phyloP scores from a whole-genome alignment of 768 basidiomycete genomes.

The Antrodiella citrinella region DNA sequence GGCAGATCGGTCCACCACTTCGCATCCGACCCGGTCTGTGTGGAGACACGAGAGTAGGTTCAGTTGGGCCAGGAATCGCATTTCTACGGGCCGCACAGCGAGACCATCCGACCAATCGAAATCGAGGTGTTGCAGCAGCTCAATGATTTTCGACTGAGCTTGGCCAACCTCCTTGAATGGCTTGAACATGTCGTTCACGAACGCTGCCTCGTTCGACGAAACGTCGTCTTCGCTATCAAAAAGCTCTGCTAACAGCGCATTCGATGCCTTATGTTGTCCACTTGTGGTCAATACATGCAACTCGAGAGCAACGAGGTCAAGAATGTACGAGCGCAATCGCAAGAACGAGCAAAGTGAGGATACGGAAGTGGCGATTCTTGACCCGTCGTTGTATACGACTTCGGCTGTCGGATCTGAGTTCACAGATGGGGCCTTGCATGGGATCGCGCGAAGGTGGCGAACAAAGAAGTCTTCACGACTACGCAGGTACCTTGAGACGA shows the following conservation, averaged over 20 bases:
- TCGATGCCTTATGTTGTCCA: conserved; percentile 63
- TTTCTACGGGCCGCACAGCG: conserved; percentile 43
- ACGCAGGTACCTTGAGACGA: conserved; percentile 77
- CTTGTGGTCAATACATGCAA: conserved; percentile 78
- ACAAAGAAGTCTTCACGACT: conserved; percentile 86
- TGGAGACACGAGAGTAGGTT: conserved; percentile 67
- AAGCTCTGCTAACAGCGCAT: conserved; percentile 71
- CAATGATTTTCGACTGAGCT: conserved; percentile 78
- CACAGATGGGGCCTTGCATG: conserved; percentile 50
- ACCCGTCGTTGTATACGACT: conserved; percentile 64
- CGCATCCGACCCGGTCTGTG: conserved; percentile 64
- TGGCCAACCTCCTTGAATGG: conserved; percentile 72
- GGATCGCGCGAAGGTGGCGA: conserved; percentile 72
- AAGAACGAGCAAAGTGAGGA: conserved; percentile 68
- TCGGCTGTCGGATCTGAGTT: conserved; percentile 45
- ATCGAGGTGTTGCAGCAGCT: conserved; percentile 78
- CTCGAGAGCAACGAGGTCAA: conserved; percentile 83
- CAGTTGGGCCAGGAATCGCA: conserved; percentile 58
- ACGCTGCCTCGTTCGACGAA: conserved; percentile 32
- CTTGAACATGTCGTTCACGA: conserved; percentile 41
- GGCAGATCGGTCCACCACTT: conserved; percentile 70
- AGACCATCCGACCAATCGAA: conserved; percentile 85
- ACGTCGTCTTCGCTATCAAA: conserved; percentile 56
- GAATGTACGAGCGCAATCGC: conserved; percentile 72
- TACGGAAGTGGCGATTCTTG: conserved; percentile 59